Evolutionary conservation across 2,329 filamentous ascomycete genomes (phyloP).

Genomic region (Aotearoamyces nothofagi): DNA sequence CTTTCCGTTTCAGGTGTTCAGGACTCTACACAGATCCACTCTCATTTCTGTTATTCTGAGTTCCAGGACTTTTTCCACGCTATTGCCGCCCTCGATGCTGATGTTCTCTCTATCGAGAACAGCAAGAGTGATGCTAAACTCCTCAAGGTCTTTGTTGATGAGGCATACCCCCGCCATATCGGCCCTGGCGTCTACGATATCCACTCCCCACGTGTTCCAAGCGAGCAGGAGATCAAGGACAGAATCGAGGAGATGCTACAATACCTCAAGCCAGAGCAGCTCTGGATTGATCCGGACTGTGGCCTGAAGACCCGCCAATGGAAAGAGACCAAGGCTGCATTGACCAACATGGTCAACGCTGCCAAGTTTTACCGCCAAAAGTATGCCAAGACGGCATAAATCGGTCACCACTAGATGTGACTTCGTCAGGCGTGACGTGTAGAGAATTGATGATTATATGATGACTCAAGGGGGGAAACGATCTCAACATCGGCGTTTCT

Average conservation of each 20-base stretch:
- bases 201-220: conserved; percentile 94
- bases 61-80: conserved; percentile 99
- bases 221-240: conserved; percentile 96
- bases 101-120: conserved; percentile 99
- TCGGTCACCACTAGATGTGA: background rate
- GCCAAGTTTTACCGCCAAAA: conserved; percentile 94
- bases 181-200: conserved; percentile 99
- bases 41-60: conserved; percentile 99
- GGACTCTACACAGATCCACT: conserved; percentile 98
- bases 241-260: conserved; percentile 96
- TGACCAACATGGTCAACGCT: conserved; percentile 94
- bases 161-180: conserved; percentile 95
- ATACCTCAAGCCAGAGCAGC: conserved; percentile 94
- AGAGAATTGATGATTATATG: too few relatives aligned
- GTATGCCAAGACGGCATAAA: conserved; percentile 46
- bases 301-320: conserved; percentile 98
- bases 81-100: conserved; percentile 92
- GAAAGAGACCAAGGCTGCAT: conserved; percentile 94
- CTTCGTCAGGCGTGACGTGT: too few relatives aligned
- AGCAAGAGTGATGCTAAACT: conserved; percentile 99
- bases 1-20: conserved; percentile 85
- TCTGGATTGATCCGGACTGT: conserved; percentile 99
- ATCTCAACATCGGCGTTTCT: conserved; percentile 34
- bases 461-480: conserved; percentile 19
- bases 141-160: conserved; percentile 94